These are phyloP conservation scores for Evernia prunastri DNA, from an alignment of 495 filamentous ascomycete genomes.

Conservation along the genomic window DNA sequence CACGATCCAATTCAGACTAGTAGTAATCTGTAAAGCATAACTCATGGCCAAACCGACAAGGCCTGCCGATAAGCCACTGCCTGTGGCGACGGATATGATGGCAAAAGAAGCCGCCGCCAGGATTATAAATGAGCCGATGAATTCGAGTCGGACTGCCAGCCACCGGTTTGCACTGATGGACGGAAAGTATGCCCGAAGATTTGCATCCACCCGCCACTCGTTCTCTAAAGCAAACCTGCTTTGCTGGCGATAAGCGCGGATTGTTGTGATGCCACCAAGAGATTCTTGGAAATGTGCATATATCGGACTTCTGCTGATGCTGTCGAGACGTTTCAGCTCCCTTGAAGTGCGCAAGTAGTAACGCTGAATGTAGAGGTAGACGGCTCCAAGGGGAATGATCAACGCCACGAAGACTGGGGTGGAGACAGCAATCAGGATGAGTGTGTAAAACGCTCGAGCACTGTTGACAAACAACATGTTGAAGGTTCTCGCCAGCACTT, in stretches of 20 bases:
- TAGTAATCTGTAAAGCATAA: slow-evolving; percentile 93
- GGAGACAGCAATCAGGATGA: slow-evolving; percentile 73
- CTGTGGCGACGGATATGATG: slow-evolving; percentile 70
- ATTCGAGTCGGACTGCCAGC: slow-evolving; percentile 92
- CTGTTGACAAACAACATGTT: slow-evolving; percentile 92
- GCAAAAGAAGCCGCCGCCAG: slow-evolving; percentile 76
- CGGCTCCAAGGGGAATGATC: slow-evolving; percentile 68
- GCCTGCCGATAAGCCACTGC: slow-evolving; percentile 62
- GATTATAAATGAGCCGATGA: slow-evolving; percentile 94
- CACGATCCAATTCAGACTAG: slow-evolving; percentile 99
- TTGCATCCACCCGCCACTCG: slow-evolving; percentile 96
- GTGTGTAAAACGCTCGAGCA: slow-evolving; percentile 76
- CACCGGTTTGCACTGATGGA: slow-evolving; percentile 95
- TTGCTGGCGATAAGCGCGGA: slow-evolving; percentile 90
- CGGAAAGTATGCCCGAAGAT: slow-evolving; percentile 91
- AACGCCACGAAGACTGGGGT: slow-evolving; percentile 77
- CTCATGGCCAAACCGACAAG: slow-evolving; percentile 93
- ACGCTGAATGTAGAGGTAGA: slow-evolving; percentile 91
- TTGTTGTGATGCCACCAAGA: slow-evolving; percentile 90
- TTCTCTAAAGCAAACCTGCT: slow-evolving; percentile 85
- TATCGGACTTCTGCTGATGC: slow-evolving; percentile 88
- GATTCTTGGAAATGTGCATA: slow-evolving; percentile 99
- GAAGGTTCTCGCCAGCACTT: slow-evolving; percentile 86
- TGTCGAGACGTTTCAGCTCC: slow-evolving; percentile 93
- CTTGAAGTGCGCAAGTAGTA: slow-evolving; percentile 96